Base-by-base conservation (phyloP, 495 filamentous ascomycete genomes). In the Aspergillus sclerotiicarbonarius region DNA sequence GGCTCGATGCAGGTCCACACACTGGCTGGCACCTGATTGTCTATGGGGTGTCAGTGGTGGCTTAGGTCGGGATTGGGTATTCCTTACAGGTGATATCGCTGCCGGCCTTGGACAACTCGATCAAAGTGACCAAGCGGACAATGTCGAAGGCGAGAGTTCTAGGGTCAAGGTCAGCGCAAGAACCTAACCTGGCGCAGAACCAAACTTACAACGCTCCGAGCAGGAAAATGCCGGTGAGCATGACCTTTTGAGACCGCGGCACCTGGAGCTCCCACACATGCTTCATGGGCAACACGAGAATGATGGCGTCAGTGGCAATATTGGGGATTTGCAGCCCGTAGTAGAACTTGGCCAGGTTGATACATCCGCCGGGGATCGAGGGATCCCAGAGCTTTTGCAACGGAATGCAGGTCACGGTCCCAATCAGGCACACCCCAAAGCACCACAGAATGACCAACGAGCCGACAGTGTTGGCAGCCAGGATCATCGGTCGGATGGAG, bases 261-360 rank as follows among this genome's bases (percentile, higher is more conserved):
- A 80, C 69, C 3, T 74, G 74, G 8, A 80, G 59, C 0, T 63
- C 65, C 67, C 71, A 74, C 19, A 84, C 66, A 3, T 71, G 71
- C 7, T 77, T 79, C 43, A 86, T 72, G 0, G 83, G 83, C 39
- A 84, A 74, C 1, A 77, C 46, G 33, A 80, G 66, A 19, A 82
- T 74, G 15, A 70, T 63, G 15, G 71, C 67, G 62, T 80, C 78
- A 15, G 72, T 72, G 0, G 71, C 56, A 25, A 80, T 76, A 43
- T 82, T 80, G 9, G 75, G 71, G 8, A 77, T 64, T 25, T 75
- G 68, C 12, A 73, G 67, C 1, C 69, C 72, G 12, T 78, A 70
- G 52, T 74, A 74, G 57, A 72, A 74, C 44, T 56, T 56, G 16
- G 59, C 62, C 6, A 67, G 57, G 35, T 76, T 59, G 54, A 78